Evolutionary conservation across 1,284 basidiomycete genomes (phyloP), one percentile per base, ranked within the genome.

Genomic region (Mycosarcoma mackinlayi): DNA sequence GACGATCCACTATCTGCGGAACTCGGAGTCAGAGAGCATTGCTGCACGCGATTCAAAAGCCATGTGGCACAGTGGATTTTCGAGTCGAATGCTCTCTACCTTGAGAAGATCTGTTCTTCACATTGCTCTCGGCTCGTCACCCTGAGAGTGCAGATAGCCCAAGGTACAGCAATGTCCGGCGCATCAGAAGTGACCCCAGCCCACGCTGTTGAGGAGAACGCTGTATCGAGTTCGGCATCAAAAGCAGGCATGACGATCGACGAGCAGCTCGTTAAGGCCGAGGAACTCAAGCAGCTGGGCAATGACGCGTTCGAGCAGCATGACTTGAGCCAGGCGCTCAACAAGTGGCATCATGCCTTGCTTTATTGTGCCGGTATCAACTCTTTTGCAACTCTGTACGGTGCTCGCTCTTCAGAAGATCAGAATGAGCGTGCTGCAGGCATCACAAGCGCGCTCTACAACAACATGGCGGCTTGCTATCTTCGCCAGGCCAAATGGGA

Each of bases 401-500:
- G 68, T 8, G 59, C 62, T 9, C 50, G 49, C 19, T 71, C 68
- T 14, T 61, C 56, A 2, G 62, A 65, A 7, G 59, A 24, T 18
- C 48, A 74, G 27, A 71, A 74, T 40, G 30, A 53, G 28, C 53
- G 49, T 6, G 72, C 72, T 16, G 59, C 61, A 18, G 49, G 34
- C 1, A 53, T 65, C 40, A 58, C 72, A 10, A 55, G 50, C n/a
- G 60, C 72, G 2, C 57, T 74, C 18, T 65, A 62, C 46, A 67
- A 64, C 45, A 74, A 74, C 52, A 55, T 72, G 55, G 63, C 72
- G 30, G 72, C 63, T 1, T 74, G 66, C 50, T 74, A 74, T 49
- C 41, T 72, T 3, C 41, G 47, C 4, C 67, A 70, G 18, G 13
- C 18, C n/a, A 58, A 56, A 33, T 71, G 64, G 62, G 68, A 71